These are phyloP conservation scores for Sapria himalayana DNA, from an alignment of 345 rosid species.

Conservation along the genomic window DNA sequence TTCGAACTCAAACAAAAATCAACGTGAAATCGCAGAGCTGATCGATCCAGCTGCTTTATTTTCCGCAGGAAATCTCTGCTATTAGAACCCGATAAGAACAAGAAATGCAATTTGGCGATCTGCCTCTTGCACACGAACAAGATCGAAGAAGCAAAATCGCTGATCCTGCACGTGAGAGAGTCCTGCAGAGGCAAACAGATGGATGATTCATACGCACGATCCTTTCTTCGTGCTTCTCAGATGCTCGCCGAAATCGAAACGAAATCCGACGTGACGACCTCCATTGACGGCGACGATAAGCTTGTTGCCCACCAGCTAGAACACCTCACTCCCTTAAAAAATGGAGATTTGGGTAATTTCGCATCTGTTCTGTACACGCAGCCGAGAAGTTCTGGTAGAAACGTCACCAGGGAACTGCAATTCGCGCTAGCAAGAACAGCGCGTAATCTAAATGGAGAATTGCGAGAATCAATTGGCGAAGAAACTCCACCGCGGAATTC, in stretches of 20 bases:
- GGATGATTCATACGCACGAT: conserved; percentile 42
- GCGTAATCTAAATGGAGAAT: conserved; percentile 9
- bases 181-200: conserved; percentile 15
- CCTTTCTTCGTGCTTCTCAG: conserved; percentile 40
- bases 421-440: conserved; percentile 2
- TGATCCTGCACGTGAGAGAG: conserved; percentile 29
- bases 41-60: neutral
- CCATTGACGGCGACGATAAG: conserved; percentile 3
- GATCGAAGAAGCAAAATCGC: conserved; percentile 41
- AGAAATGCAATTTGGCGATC: conserved; percentile 52
- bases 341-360: neutral
- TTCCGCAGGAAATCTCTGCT: conserved; percentile 37
- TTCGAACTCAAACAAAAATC: too few species aligned
- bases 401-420: conserved; percentile 7
- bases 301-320: too few species aligned
- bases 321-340: neutral
- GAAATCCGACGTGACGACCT: neutral
- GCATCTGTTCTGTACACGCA: conserved; percentile 16
- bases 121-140: conserved; percentile 58
- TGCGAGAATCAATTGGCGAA: conserved; percentile 5
- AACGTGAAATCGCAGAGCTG: too few species aligned
- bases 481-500: conserved; percentile 4
- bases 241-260: conserved; percentile 28
- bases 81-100: conserved; percentile 49
- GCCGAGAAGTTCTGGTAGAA: conserved; percentile 13